These are phyloP conservation scores for Russula brevipes DNA, from an alignment of 768 basidiomycete species.

Conservation along the genomic window DNA sequence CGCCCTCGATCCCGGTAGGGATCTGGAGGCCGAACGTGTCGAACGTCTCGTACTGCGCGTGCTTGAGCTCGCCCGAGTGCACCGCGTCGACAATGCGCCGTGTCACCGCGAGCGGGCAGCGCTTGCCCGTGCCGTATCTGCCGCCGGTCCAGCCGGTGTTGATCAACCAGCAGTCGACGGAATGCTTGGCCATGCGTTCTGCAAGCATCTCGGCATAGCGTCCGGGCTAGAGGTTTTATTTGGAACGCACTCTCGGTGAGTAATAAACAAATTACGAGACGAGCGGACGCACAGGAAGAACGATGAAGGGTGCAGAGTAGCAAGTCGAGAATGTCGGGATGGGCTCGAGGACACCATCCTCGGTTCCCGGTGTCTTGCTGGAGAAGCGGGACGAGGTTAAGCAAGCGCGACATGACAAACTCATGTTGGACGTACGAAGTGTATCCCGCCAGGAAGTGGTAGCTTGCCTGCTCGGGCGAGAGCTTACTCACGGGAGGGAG, in stretches of 20 bases:
- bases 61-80: constrained; percentile 86
- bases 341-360: constrained; percentile 96
- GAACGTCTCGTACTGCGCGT: constrained; percentile 83
- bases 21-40: constrained; percentile 78
- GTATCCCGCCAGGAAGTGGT: constrained; percentile 97
- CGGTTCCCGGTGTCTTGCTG: constrained; percentile 97
- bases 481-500: constrained; percentile 93
- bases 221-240: constrained; percentile 51
- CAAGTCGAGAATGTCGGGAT: constrained; percentile 99
- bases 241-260: neutral
- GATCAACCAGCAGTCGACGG: constrained; percentile 96
- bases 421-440: constrained; percentile 57
- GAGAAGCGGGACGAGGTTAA: constrained; percentile 14
- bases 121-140: constrained; percentile 87
- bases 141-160: constrained; percentile 98
- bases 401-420: neutral
- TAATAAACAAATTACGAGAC: neutral
- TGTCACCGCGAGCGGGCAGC: constrained; percentile 94
- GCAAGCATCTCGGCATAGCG: constrained; percentile 98
- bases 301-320: constrained; percentile 99
- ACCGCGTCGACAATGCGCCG: constrained; percentile 96
- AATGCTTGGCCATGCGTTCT: constrained; percentile 82
- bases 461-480: constrained; percentile 90
- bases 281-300: constrained; percentile 66
- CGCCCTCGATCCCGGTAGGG: constrained; percentile 77